Base-by-base conservation (phyloP, 2,329 filamentous ascomycete species). In the Ceratocystiopsis minuta region DNA sequence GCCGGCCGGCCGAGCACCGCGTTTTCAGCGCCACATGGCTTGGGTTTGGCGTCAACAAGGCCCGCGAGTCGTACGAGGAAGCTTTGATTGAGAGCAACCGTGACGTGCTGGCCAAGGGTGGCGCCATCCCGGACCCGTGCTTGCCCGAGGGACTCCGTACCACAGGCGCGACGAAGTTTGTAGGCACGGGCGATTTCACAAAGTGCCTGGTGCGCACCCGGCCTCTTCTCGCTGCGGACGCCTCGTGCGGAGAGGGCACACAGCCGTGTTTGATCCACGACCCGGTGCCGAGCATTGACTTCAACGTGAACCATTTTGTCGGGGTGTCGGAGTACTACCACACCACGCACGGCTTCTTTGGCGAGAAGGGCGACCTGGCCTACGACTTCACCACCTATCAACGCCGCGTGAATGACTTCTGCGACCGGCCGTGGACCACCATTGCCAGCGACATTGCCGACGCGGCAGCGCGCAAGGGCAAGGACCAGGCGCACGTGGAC, bases 281-380 rank as follows among this genome's bases (percentile, higher is more conserved):
- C 1, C 86, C 96, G 55, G 86, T 90, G 1, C 90, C 90, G 1
- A 83, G 85, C 4, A 95, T 98, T 49, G 90, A 98, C 56, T 98
- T 96, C 54, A 80, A 90, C 47, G 78, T 96, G 33, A 98, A 98
- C 53, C 92, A 95, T 57, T 98, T 98, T 53, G 79, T 98, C 24
- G 90, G 90, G 12, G 88, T 98, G 4, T 96, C 88, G 1, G 90
- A 98, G 56, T 98, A 93, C 60, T 98, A 90, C 88, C 90, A 98
- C 58, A 93, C 88, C 0, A 98, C 90, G 0, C 90, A 98, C 52
- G 86, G 90, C 42, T 79, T 96, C 2, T 96, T 98, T 52, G 76
- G 75, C 4, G 76, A 83, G 48, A 70, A 73, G 46, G 79, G 82
- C 34, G 82, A 86, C 50, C 79, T 83, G 50, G 75, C 82, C 0